These are phyloP conservation scores for Linnemannia schmuckeri DNA, from an alignment of 192 early-diverging fungal genomes.

Conservation along the genomic window DNA sequence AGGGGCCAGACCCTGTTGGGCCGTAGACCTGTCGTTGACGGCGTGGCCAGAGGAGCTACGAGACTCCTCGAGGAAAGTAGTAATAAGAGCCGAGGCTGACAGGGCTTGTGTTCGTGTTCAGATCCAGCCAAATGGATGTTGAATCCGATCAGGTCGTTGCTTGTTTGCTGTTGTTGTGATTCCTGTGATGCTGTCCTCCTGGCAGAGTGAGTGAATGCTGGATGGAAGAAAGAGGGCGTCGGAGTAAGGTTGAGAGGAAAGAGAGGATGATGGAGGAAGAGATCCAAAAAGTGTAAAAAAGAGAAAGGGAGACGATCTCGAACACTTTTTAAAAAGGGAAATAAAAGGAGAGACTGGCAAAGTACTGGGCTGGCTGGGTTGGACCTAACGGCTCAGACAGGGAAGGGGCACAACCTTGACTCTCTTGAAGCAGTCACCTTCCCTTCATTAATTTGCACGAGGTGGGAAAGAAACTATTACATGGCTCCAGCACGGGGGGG, in stretches of 20 bases:
- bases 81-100: not conserved
- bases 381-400: not conserved
- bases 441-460: not conserved
- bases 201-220: not conserved
- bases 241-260: not conserved
- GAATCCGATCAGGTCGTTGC: not conserved
- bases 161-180: not conserved
- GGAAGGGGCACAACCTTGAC: not conserved
- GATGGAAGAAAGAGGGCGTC: not conserved
- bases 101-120: not conserved
- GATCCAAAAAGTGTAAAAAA: not conserved
- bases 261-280: not conserved
- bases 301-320: not conserved
- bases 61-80: slow-evolving; percentile 2
- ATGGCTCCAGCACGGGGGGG: not conserved
- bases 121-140: slow-evolving; percentile 1
- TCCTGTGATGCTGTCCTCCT: not conserved
- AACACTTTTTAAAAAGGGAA: too few relatives aligned
- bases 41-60: slow-evolving; percentile 1
- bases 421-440: not conserved
- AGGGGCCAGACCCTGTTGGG: slow-evolving; percentile 4
- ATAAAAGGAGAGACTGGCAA: not conserved
- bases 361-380: not conserved
- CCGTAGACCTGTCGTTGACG: not conserved
- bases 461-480: not conserved